A percentile compares a stretch with the other conserved stretches of the same genome.
These are phyloP conservation scores for Amanita subjunquillea DNA, from an alignment of 768 basidiomycete species.

Conservation along the genomic window DNA sequence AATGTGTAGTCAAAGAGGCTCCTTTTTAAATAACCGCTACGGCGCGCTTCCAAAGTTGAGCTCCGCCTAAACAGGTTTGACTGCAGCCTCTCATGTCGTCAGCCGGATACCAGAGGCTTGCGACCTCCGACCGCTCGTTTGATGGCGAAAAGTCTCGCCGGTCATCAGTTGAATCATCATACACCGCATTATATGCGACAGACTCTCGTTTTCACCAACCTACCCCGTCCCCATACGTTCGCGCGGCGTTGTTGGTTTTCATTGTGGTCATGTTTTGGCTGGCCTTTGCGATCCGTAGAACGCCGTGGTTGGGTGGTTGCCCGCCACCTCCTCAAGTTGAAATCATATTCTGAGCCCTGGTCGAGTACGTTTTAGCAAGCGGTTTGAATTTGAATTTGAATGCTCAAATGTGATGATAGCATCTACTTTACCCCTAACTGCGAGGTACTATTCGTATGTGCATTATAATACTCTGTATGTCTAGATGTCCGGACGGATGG, in stretches of 20 bases:
- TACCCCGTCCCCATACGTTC: constrained; percentile 40
- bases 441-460: too few species aligned
- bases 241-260: constrained; percentile 33
- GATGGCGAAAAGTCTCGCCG: not conserved
- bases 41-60: not conserved
- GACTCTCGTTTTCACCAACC: constrained; percentile 42
- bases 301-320: constrained; percentile 14
- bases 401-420: too few species aligned
- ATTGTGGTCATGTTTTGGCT: constrained; percentile 30
- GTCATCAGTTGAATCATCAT: not conserved
- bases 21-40: too few species aligned
- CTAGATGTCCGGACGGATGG: too few species aligned
- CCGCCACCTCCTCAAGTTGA: not conserved
- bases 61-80: not conserved
- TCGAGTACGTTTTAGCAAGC: constrained; percentile 6
- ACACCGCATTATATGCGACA: constrained; percentile 14
- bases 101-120: constrained; percentile 10
- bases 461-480: too few species aligned
- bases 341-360: constrained; percentile 5
- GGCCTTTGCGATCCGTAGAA: constrained; percentile 19
- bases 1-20: constrained; percentile 93
- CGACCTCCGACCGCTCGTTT: constrained; percentile 3
- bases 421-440: not conserved
- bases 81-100: constrained; percentile 2
- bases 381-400: too few species aligned